Base-by-base conservation (phyloP, 192 early-diverging fungal genomes). In the Coemansia sp. region DNA sequence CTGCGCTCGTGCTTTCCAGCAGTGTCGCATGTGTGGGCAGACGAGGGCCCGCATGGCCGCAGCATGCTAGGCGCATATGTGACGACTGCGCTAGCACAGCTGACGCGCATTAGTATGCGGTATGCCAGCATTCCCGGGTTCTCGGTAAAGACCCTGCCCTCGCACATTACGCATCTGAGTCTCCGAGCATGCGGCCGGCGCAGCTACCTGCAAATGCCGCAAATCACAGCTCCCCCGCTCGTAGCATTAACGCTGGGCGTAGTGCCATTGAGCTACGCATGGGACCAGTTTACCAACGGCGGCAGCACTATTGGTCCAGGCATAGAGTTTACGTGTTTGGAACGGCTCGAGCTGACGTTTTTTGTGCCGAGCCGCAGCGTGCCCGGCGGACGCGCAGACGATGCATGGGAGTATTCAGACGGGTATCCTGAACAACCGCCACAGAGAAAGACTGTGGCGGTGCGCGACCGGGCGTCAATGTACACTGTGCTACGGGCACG, bases 121-220 rank as follows among this genome's bases (percentile, higher is more conserved):
- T 78, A 72, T 42, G 26, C 70, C 10, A 55, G 72, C 19, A 58
- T 72, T 66, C 75, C 75, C n/a, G 42, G 34, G 25, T 78, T 78
- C 54, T 70, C 70, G 25, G 66, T 72, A 20, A 78, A 78, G 31
- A 44, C 55, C 0, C 63, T 78, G 40, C 75, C 75, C 3, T 17
- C 64, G 23, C 75, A 78, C 1, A 65, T 78, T 54, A 78, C 75
- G 14, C 63, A 72, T 19, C 57, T 78, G 54, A 66, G 48, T 2
- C 60, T 78, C 31, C 31, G 31, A 8, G 31, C 31, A 6, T 34
- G 31, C 8, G 31, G 31, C 31, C 31, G 31, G 8, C 31, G 31
- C 31, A 34, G 31, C 31, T 34, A 34, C 31, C 26, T 78, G 11
- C 66, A 78, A 11, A 69, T 78, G 20, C 75, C 75, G 17, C 66